A percentile compares a stretch with the other conserved stretches of the same genome.
phyloP scores from a whole-genome alignment of 1,284 basidiomycete genomes.

The Cryptococcus sp. region DNA sequence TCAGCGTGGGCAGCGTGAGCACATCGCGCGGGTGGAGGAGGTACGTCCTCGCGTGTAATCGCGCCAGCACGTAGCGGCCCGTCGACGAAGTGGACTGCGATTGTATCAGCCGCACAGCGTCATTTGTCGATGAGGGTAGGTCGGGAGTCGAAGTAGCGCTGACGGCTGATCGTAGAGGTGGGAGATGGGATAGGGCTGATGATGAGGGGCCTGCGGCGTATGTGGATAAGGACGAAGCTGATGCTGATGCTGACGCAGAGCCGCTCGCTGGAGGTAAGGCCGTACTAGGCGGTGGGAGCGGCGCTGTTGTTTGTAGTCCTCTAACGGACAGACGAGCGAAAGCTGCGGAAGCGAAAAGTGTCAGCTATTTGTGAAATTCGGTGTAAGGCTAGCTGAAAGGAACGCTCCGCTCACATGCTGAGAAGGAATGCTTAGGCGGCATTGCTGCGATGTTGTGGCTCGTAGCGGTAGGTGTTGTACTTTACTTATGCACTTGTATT shows the following conservation, averaged over 20 bases:
- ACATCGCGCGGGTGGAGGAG: conserved; percentile 85
- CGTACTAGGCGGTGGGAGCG: conserved; percentile 29
- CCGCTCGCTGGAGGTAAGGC: conserved; percentile 22
- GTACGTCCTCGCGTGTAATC: conserved; percentile 84
- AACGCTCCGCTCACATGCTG: conserved; percentile 16
- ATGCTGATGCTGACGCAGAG: conserved; percentile 11
- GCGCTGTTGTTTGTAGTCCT: conserved; percentile 36
- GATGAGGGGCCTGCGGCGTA: conserved; percentile 13
- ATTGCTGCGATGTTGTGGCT: conserved; percentile 14
- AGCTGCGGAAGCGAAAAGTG: background rate
- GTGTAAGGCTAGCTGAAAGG: background rate
- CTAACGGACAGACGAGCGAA: conserved; percentile 22
- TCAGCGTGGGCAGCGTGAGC: conserved; percentile 86
- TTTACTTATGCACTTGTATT: background rate
- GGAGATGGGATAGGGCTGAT: conserved; percentile 28
- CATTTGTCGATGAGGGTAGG: conserved; percentile 32
- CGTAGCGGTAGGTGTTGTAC: background rate
- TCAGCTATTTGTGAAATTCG: no score
- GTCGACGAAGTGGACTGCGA: conserved; percentile 59
- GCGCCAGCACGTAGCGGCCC: conserved; percentile 83
- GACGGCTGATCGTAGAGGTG: conserved; percentile 36
- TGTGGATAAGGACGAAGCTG: conserved; percentile 31
- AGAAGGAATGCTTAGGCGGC: conserved; percentile 23
- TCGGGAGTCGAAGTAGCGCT: conserved; percentile 10
- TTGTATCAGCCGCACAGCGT: conserved; percentile 53